Base-by-base conservation (phyloP, 2,329 filamentous ascomycete genomes). In the Bisporella sp. region DNA sequence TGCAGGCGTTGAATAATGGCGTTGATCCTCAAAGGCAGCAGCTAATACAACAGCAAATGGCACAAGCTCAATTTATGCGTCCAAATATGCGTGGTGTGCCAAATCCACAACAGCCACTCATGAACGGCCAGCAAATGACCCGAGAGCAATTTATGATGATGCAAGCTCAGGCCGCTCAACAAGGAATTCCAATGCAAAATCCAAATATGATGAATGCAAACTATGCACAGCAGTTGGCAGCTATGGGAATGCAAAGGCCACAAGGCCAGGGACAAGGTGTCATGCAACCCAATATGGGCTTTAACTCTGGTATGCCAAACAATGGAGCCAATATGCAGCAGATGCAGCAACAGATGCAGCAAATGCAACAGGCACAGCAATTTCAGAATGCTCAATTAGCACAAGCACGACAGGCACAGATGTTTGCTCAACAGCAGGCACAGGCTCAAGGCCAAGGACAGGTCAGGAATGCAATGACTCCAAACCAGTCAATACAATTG, bases 1-100 rank as follows among this genome's bases (percentile, higher is more conserved):
- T 80, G 66, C 72, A 73, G 53, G 65, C 47, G 74, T 44, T 79
- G 70, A 72, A 73, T 52, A 72, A 71, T 49, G 56, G 54, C 28
- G 60, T 61, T 37, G 49, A 49, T n/a, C 56, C 59, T 39, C 57
- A 58, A 32, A 12, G 42, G 12, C 29, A 11, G n/a, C 40, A 11
- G 31, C 21, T 21, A 2, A 35, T 35, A 51, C 50, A n/a, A 70
- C 66, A 47, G 6, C 31, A 35, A 29, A 13, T 11, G 31, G 12
- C 28, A 11, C 41, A 43, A 43, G 12, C n/a, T 11, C 29, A 43
- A 11, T 11, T 11, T 29, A 43, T 29, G 46, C 45, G 28, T 12
- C 13, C 31, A 45, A 45, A 49, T 45, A 39, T 35, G n/a, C 46
- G 45, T 12, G 31, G 9, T 31, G 75, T 80, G 51, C 70, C 74